Conservation (phyloP, 352 stramenopile genomes). For the Globisporangium cystogenes region DNA sequence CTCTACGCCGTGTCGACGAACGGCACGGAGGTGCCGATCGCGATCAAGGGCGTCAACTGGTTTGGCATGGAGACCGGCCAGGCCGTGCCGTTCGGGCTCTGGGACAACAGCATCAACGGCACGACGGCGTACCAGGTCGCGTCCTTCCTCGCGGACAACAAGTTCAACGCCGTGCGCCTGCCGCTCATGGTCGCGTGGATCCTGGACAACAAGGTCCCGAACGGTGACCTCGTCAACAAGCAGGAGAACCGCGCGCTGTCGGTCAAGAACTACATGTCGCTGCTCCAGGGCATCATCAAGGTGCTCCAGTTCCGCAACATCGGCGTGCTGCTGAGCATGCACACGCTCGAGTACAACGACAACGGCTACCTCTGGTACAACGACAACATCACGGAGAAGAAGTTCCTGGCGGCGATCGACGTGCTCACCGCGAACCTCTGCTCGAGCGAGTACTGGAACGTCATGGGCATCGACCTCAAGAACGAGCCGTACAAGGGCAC, state of each 20-base stretch:
- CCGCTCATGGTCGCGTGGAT: slow-evolving; percentile 58
- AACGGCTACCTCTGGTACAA: slow-evolving; percentile 45
- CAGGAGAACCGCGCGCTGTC: slow-evolving; percentile 57
- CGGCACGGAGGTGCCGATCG: slow-evolving; percentile 41
- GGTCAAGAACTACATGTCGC: slow-evolving; percentile 41
- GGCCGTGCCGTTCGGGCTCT: slow-evolving; percentile 60
- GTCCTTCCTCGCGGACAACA: slow-evolving; percentile 59
- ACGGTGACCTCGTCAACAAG: slow-evolving; percentile 34
- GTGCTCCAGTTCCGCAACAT: slow-evolving; percentile 53
- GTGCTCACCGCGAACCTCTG: slow-evolving; percentile 22
- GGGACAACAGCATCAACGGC: slow-evolving; percentile 62
- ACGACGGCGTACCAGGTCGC: slow-evolving; percentile 73
- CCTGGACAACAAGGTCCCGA: slow-evolving; percentile 50
- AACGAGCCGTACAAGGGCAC: slow-evolving; percentile 30
- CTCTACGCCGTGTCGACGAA: slow-evolving; percentile 51
- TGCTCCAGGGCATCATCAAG: slow-evolving; percentile 47
- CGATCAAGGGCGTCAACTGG: slow-evolving; percentile 75
- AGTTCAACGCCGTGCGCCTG: slow-evolving; percentile 72
- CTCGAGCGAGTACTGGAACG: slow-evolving; percentile 31
- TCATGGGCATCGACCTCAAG: slow-evolving; percentile 39
- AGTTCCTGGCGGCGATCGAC: slow-evolving; percentile 29
- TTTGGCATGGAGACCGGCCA: slow-evolving; percentile 68
- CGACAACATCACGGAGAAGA: slow-evolving; percentile 13
- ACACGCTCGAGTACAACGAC: slow-evolving; percentile 50
- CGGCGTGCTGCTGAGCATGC: slow-evolving; percentile 51